Conservation (phyloP, 2,329 filamentous ascomycete genomes). For the Xylaria sp. region DNA sequence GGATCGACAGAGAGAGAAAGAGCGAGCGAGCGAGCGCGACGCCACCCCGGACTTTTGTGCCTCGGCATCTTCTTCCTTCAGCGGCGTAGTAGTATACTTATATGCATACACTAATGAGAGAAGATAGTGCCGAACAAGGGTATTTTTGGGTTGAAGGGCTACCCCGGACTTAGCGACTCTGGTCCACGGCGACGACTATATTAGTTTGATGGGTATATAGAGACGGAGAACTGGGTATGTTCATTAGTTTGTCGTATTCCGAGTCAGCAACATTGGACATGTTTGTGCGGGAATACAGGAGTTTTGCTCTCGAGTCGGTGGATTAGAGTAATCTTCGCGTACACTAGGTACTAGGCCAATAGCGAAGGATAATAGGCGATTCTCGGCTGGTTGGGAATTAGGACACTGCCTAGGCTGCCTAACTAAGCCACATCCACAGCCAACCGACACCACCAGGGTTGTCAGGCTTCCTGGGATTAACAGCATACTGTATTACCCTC, state of each 20-base stretch:
- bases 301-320: neutral
- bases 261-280: neutral
- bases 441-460: too few species aligned
- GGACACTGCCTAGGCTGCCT: too few species aligned
- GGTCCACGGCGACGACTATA: neutral
- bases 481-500: too few species aligned
- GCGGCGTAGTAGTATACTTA: neutral
- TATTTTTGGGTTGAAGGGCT: neutral
- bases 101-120: constrained; percentile 4
- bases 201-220: neutral
- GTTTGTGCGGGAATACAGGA: neutral
- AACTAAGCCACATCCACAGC: too few species aligned
- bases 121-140: constrained; percentile 8
- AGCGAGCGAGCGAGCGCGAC: too few species aligned
- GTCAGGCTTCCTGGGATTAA: too few species aligned
- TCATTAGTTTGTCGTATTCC: neutral
- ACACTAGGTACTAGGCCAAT: constrained; percentile 2
- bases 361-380: constrained; percentile 6
- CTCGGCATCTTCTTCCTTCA: constrained; percentile 22
- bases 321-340: constrained; percentile 4
- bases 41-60: constrained; percentile 6
- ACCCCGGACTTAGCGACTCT: neutral
- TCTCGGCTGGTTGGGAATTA: constrained; percentile 6
- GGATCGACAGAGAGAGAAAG: neutral
- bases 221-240: neutral